phyloP scores from a whole-genome alignment of 1,139 yeast species.

The Suhomyces coccinellae region DNA sequence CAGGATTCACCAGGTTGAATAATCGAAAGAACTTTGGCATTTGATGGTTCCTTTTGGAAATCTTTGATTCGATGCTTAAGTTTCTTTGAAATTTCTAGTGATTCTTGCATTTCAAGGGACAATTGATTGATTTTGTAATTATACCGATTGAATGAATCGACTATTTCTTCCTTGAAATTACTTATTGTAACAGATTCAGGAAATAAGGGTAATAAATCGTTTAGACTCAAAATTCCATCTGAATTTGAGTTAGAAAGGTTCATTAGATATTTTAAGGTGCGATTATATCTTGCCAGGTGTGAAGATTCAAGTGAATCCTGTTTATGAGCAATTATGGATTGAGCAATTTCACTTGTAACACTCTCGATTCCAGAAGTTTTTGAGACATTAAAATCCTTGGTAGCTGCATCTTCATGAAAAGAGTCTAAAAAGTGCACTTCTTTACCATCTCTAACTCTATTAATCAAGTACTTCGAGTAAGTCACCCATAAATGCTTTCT shows the following conservation, averaged over 20 bases:
- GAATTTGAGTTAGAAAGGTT: slow-evolving; percentile 36
- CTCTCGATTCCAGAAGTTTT: not conserved
- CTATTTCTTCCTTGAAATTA: slow-evolving; percentile 80
- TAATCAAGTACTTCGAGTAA: slow-evolving; percentile 62
- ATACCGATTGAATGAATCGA: slow-evolving; percentile 71
- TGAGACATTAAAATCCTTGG: slow-evolving; percentile 1
- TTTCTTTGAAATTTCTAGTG: slow-evolving; percentile 61
- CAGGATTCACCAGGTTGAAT: slow-evolving; percentile 89
- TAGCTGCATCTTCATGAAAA: slow-evolving; percentile 12
- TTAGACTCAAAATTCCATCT: slow-evolving; percentile 52
- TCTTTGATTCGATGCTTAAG: slow-evolving; percentile 59
- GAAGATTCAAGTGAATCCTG: not conserved
- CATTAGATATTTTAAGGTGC: slow-evolving; percentile 41
- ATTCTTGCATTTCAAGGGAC: slow-evolving; percentile 74
- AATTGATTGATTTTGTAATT: slow-evolving; percentile 63
- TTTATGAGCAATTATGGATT: not conserved
- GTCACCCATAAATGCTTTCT: slow-evolving; percentile 76
- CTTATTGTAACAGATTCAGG: slow-evolving; percentile 84
- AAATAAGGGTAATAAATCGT: slow-evolving; percentile 79
- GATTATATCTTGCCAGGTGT: slow-evolving; percentile 22
- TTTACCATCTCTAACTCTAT: slow-evolving; percentile 32
- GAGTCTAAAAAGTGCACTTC: slow-evolving; percentile 22
- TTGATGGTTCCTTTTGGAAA: slow-evolving; percentile 46
- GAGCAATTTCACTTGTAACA: slow-evolving; percentile 1
- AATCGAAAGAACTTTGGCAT: slow-evolving; percentile 38